Base-by-base conservation (phyloP, 306 rosid species). In the Medicago lupulina region DNA sequence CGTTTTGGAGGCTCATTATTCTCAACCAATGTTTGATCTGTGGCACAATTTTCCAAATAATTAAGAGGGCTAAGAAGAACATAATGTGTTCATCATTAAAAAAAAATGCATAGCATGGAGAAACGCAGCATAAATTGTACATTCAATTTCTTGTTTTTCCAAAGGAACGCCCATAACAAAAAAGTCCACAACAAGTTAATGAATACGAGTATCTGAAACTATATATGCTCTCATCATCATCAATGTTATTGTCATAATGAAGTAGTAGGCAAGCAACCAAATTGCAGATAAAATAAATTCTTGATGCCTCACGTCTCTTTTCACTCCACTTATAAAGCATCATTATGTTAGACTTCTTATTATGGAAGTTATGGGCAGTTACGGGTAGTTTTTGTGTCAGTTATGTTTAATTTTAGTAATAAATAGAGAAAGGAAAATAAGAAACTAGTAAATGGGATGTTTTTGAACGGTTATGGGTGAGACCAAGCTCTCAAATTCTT, bases 1-100 rank as follows among this genome's bases (percentile, higher is more conserved):
- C 97, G 89, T 85, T 95, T 95, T 39, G 79, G 41, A 57, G 92
- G 88, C 80, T 92, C 92, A 79, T 50, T 87, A 79, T 77, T 89
- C 84, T 88, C 95, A 81, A 59, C 82, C 36, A 64, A 77, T 47
- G 68, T 58, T 81, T 83, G 90, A 77, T 90, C 97, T 88, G 87
- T 71, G 10, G 46, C 39, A 77, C 17, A 80, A 31, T 39, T 54
- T 67, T 34, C 71, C 62, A 83, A 47, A 77, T 38, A 70, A 70
- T 50, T 47, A 19, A 70, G 18, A 69, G n/a, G 60, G 60, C 14
- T 16, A 23, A 53, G 18, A 12, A 61, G 53, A 67, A 62, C 31
- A 31, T 4, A 18, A 44, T 38, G 41, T 43, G 51, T 50, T 19
- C 18, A 60, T 46, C 49, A 74, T 38, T 34, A 18, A 69, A 47